Conservation (phyloP, 2,329 filamentous ascomycete species). For the Clonostachys rhizophaga region DNA sequence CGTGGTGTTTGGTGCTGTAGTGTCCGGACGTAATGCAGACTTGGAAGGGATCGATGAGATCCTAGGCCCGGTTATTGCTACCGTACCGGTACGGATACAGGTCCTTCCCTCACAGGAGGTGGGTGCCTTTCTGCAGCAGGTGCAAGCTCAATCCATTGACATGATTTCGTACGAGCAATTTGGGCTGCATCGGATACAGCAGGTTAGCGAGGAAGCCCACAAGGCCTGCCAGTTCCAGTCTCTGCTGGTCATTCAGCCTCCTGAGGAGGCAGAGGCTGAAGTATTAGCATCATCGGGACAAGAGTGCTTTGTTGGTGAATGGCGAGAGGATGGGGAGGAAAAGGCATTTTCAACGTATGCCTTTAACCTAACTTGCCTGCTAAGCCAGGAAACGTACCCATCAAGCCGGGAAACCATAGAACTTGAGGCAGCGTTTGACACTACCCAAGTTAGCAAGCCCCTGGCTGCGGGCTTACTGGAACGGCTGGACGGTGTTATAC, state of each 20-base stretch:
- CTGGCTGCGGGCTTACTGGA: not conserved
- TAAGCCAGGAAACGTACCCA: not conserved
- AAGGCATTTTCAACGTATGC: not conserved
- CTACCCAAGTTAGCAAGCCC: not conserved
- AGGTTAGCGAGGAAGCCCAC: not conserved
- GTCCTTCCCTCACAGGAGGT: slow-evolving; percentile 20
- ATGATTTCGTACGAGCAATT: slow-evolving; percentile 8
- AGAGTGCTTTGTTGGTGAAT: slow-evolving; percentile 84
- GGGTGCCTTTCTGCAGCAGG: slow-evolving; percentile 29
- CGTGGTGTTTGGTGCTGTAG: slow-evolving; percentile 13
- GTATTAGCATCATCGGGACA: not conserved
- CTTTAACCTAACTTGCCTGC: not conserved
- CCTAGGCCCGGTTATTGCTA: slow-evolving; percentile 16
- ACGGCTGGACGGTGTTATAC: not conserved
- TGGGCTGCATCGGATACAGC: slow-evolving; percentile 7
- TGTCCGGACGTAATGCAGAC: slow-evolving; percentile 14
- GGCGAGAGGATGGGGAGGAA: slow-evolving; percentile 73
- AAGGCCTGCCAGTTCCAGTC: slow-evolving; percentile 7
- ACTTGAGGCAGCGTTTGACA: not conserved
- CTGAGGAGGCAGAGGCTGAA: not conserved
- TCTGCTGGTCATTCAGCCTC: slow-evolving; percentile 8
- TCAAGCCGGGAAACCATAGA: not conserved
- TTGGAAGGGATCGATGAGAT: slow-evolving; percentile 13
- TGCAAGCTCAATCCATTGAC: slow-evolving; percentile 8
- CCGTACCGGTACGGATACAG: slow-evolving; percentile 12